Base-by-base conservation (phyloP, 2,329 filamentous ascomycete species). In the Colletotrichum incanum region DNA sequence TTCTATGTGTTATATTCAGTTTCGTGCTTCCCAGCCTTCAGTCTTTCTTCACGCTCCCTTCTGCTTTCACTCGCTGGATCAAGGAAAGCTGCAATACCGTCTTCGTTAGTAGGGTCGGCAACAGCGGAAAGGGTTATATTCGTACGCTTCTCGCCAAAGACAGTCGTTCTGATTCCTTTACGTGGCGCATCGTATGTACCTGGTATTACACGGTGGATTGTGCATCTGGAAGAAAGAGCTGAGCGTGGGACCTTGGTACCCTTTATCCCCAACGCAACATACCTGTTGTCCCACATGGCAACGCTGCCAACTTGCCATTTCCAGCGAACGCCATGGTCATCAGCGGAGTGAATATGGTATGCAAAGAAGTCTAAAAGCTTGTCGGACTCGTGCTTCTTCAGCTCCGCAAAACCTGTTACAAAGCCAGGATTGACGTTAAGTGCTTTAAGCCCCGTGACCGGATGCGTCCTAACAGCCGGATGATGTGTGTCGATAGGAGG, bases 261-360 rank as follows among this genome's bases (percentile, higher is more conserved):
- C 6, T 43, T 9, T 34, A 3, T 31, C 23, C 72, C 23, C 34
- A 59, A 8, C 52, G n/a, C 23, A 41, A 69, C 58, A 18, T 41
- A 81, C 78, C 83, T 76, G 73, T 88, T 87, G 66, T 88, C 86
- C 86, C 86, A 88, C 77, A 88, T 84, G 1, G 86, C 86, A 6
- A 87, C 83, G 39, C 82, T 84, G 0, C 86, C 86, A 8, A 84
- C 83, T 0, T 80, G 76, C 86, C 86, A 88, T 71, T 86, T 87
- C 81, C 85, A 87, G 2, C 86, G 79, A 7, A 88, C 85, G 31
- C 81, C 81, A 73, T 87, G 85, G 73, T 88, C 86, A 60, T 87
- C 85, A 1, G 84, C 85, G 0, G 84, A 83, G 73, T 87, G 85
- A 37, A 87, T 82, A 73, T 87, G 85, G 61, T 82, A 82, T 4